phyloP scores from a whole-genome alignment of 495 filamentous ascomycete genomes.

The Annulohypoxylon maeteangense region DNA sequence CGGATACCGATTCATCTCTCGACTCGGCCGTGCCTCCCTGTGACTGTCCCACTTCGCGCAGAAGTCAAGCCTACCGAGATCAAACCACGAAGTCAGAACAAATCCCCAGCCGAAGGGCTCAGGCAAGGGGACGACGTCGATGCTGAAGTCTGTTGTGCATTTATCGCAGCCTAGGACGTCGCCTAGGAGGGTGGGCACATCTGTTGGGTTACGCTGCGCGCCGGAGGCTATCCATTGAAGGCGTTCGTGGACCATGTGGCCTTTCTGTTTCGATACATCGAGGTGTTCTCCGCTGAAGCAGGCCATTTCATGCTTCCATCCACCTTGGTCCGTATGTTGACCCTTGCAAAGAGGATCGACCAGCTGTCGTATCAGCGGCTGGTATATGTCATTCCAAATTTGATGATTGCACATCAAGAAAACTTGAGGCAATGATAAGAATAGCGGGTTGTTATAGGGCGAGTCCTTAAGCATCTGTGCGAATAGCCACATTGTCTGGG shows the following conservation, averaged over 20 bases:
- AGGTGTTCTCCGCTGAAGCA: slow-evolving; percentile 24
- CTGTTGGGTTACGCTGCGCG: slow-evolving; percentile 10
- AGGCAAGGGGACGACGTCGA: slow-evolving; percentile 30
- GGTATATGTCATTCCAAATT: slow-evolving; percentile 10
- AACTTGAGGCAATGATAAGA: slow-evolving; percentile 14
- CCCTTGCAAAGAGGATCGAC: slow-evolving; percentile 8
- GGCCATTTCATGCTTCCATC: neutral
- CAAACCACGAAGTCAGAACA: slow-evolving; percentile 35
- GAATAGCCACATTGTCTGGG: slow-evolving; percentile 32
- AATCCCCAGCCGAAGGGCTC: slow-evolving; percentile 40
- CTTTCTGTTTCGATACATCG: slow-evolving; percentile 35
- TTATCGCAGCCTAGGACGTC: slow-evolving; percentile 29
- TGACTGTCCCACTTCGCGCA: slow-evolving; percentile 39
- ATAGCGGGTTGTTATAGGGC: neutral
- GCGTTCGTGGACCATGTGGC: slow-evolving; percentile 35
- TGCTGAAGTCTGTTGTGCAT: slow-evolving; percentile 36
- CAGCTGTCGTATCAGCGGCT: slow-evolving; percentile 10
- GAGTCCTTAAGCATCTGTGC: slow-evolving; percentile 14
- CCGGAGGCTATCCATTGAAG: slow-evolving; percentile 22
- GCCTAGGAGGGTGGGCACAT: slow-evolving; percentile 24
- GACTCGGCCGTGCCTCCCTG: slow-evolving; percentile 19
- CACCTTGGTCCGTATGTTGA: neutral
- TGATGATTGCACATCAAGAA: slow-evolving; percentile 32
- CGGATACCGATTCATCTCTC: slow-evolving; percentile 2
- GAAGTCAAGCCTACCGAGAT: slow-evolving; percentile 35